Conservation (phyloP, 805 yeast species). For the Nakazawaea anatomiae region DNA sequence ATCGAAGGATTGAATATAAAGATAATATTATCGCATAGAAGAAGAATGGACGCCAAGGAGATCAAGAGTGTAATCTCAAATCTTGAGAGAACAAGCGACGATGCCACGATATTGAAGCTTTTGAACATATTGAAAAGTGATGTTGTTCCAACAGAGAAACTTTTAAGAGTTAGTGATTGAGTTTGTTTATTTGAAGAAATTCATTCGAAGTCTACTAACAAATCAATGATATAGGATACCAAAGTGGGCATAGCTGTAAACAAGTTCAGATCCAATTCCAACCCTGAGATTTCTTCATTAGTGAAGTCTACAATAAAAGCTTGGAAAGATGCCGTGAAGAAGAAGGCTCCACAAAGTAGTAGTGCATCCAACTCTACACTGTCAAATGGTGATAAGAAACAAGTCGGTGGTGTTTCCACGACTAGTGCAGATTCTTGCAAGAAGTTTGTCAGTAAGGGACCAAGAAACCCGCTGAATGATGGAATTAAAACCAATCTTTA, state of each 20-base stretch:
- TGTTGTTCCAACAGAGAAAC: constrained; percentile 77
- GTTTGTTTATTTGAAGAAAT: too few species aligned
- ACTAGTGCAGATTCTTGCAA: constrained; percentile 15
- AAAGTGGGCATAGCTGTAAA: constrained; percentile 97
- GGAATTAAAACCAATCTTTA: constrained; percentile 68
- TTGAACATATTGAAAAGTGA: constrained; percentile 61
- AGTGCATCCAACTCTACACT: neutral
- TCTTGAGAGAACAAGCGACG: constrained; percentile 67
- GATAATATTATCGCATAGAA: neutral
- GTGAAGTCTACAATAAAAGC: constrained; percentile 78
- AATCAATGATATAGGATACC: constrained; percentile 48
- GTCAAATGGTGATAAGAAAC: constrained; percentile 8
- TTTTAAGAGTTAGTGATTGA: constrained; percentile 48
- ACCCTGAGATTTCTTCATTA: constrained; percentile 59
- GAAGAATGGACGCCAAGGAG: constrained; percentile 62
- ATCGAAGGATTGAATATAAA: neutral
- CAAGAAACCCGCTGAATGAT: constrained; percentile 78
- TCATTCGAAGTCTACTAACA: neutral
- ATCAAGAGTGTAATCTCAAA: constrained; percentile 62
- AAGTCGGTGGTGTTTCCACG: constrained; percentile 8
- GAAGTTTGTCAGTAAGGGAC: constrained; percentile 43
- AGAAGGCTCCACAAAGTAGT: constrained; percentile 21
- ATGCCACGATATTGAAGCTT: constrained; percentile 61
- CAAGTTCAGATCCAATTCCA: constrained; percentile 65
- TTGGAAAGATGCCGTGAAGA: constrained; percentile 84